phyloP scores from a whole-genome alignment of 257 asterid species.

The Striga asiatica region DNA sequence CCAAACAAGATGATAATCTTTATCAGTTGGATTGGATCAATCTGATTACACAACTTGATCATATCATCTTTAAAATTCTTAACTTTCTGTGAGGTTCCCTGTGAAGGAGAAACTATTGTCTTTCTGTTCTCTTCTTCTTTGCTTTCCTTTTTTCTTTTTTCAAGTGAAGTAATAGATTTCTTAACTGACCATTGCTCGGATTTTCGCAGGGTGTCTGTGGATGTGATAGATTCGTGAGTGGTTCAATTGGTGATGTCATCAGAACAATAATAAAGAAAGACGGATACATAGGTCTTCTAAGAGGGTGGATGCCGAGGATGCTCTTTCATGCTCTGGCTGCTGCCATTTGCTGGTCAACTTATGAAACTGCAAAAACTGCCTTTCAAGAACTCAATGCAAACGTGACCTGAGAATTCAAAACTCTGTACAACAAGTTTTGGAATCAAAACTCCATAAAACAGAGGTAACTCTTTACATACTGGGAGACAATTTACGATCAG shows the following conservation, averaged over 20 bases:
- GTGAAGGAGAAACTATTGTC: neutral
- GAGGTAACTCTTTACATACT: neutral
- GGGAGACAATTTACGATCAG: neutral
- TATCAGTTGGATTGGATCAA: too few relatives aligned
- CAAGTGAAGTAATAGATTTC: too few relatives aligned
- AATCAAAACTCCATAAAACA: neutral
- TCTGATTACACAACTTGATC: too few relatives aligned
- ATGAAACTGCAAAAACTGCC: conserved; percentile 79
- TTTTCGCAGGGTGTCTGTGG: conserved; percentile 85
- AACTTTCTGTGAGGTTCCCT: neutral
- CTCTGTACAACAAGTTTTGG: neutral
- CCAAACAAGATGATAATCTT: too few relatives aligned
- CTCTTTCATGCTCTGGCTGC: conserved; percentile 99
- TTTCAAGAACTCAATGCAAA: conserved; percentile 44
- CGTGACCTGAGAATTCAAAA: conserved; percentile 31
- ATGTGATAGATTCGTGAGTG: conserved; percentile 70
- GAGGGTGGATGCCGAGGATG: conserved; percentile 98
- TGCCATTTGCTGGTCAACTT: conserved; percentile 97
- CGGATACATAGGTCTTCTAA: conserved; percentile 76
- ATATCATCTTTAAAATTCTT: neutral
- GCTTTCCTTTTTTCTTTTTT: too few relatives aligned
- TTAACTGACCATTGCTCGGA: neutral
- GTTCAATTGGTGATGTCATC: conserved; percentile 68
- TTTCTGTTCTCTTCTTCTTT: neutral
- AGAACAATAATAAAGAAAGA: conserved; percentile 66